A percentile compares a stretch with the other conserved stretches of the same genome.
Evolutionary conservation across 164 flowering plant species (phyloP).

Genomic region (Houttuynia cordata): DNA sequence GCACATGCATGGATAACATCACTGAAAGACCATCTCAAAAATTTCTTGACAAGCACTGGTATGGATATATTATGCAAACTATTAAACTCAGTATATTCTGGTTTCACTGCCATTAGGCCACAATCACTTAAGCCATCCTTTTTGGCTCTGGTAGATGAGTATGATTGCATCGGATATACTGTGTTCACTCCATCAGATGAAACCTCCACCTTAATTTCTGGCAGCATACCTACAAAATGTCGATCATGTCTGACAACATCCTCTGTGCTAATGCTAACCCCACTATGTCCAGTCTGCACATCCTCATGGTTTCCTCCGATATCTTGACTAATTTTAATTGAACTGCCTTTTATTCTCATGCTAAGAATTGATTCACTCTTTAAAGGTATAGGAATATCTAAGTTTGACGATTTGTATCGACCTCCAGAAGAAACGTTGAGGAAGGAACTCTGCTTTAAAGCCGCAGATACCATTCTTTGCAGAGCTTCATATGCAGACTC

Average conservation of each 20-base stretch:
- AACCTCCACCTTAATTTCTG: not conserved
- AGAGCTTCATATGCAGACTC: conserved; percentile 47
- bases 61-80: conserved; percentile 5
- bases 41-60: conserved; percentile 19
- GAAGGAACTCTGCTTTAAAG: conserved; percentile 17
- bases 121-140: conserved; percentile 2
- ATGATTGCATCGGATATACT: conserved; percentile 1
- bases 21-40: conserved; percentile 55
- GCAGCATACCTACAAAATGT: not conserved
- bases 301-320: not conserved
- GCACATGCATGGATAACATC: conserved; percentile 66
- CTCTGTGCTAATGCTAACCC: too few species aligned
- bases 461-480: conserved; percentile 61
- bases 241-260: too few species aligned
- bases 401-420: conserved; percentile 21
- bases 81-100: conserved; percentile 4
- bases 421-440: conserved; percentile 19
- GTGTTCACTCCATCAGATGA: not conserved
- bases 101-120: conserved; percentile 5
- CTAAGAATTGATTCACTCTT: conserved; percentile 6
- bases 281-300: too few species aligned
- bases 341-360: conserved; percentile 8
- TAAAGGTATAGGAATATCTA: conserved; percentile 65
- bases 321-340: not conserved
- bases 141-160: not conserved